Base-by-base conservation (phyloP, 805 yeast species). In the Monosporozyma aerobia region DNA sequence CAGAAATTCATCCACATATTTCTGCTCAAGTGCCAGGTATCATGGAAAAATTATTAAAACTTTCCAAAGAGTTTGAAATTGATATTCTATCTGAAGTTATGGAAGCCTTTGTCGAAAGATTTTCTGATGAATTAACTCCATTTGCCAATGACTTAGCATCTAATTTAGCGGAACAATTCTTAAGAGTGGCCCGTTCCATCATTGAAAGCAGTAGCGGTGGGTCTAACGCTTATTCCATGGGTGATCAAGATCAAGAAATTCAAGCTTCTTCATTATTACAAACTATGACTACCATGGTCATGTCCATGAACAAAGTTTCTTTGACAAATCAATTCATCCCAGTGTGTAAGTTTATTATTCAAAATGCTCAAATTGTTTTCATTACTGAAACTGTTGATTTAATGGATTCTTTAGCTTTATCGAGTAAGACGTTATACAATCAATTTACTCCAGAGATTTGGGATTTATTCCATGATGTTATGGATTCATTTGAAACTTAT, bases 51-150 rank as follows among this genome's bases (percentile, higher is more conserved):
- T 72, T 94, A 53, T 73, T 94, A 59, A 81, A 79, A 40, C 69
- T 94, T 44, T 84, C 95, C 6, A 83, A 86, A 64, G 80, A 81
- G 51, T 83, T 89, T 59, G 99, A 94, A 63, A 79, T 85, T 56
- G 99, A 95, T 63, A 78, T 88, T 39, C 75, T 94, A 23, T 80
- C 95, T 7, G 85, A 82, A 48, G 96, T 92, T n/a, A 89, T 94
- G 83, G 98, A 94, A 71, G 90, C 89, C 53, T 88, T 94, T 65
- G 97, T 94, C 35, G 96, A 90, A 63, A 77, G 80, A 55, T 95
- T 87, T 68, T 78, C 96, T 1, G 85, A 80, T 53, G 95, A 92
- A 69, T 75, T 94, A 56, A 88, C 90, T 49, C 97, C 98, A 19
- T 92, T 87, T 70, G 92, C 95, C 6, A 70, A 76, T 25, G 84